phyloP scores from a whole-genome alignment of 2,329 filamentous ascomycete genomes.

The Aspergillus versicolor region DNA sequence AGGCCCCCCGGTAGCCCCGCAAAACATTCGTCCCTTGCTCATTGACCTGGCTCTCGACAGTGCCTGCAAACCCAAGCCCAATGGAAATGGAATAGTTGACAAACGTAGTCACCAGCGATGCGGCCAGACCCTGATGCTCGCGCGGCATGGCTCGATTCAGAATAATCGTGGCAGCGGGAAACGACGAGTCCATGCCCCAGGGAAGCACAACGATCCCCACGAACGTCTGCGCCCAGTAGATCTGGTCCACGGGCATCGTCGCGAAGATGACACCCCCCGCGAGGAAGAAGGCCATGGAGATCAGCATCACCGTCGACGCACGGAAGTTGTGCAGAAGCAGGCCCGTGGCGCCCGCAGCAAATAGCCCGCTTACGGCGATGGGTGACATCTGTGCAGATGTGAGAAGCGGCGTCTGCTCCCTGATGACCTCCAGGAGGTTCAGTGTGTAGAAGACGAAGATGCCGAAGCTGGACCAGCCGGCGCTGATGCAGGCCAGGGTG shows the following conservation, averaged over 20 bases:
- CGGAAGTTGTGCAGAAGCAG: constrained; percentile 15
- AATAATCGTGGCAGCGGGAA: constrained; percentile 17
- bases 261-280: not conserved
- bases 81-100: constrained; percentile 17
- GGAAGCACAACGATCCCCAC: constrained; percentile 12
- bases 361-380: not conserved
- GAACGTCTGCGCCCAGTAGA: not conserved
- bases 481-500: constrained; percentile 38
- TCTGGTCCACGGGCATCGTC: not conserved
- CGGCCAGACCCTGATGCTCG: not conserved
- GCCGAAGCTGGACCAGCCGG: constrained; percentile 40
- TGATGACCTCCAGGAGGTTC: not conserved
- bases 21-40: constrained; percentile 10
- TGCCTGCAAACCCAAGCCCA: constrained; percentile 18
- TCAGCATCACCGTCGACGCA: constrained; percentile 15
- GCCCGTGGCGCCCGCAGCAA: constrained; percentile 13
- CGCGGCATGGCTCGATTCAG: constrained; percentile 9
- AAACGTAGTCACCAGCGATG: constrained; percentile 12
- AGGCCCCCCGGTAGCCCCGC: constrained; percentile 12
- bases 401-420: not conserved
- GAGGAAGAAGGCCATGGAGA: constrained; percentile 14
- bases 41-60: constrained; percentile 14
- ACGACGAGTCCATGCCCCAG: constrained; percentile 15
- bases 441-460: constrained; percentile 19
- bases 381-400: constrained; percentile 2